Conservation (phyloP, 164 flowering plant species). For the Umbellularia californica region DNA sequence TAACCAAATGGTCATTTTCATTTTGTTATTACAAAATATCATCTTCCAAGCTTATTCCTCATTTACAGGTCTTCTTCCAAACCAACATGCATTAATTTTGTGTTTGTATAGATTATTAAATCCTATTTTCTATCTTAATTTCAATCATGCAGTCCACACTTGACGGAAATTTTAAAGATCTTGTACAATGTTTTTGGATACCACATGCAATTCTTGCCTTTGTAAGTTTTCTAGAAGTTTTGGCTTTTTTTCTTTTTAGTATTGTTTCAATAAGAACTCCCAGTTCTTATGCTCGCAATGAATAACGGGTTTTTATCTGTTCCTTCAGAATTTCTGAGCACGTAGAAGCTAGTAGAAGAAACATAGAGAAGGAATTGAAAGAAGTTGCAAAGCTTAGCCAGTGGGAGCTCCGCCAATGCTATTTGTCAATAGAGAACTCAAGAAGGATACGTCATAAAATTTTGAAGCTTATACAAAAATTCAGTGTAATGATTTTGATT, state of each 20-base stretch:
- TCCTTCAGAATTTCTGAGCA: constrained; percentile 52
- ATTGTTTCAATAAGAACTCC: background rate
- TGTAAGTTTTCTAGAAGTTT: constrained; percentile 41
- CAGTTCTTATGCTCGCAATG: background rate
- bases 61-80: background rate
- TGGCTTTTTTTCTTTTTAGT: background rate
- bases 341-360: constrained; percentile 38
- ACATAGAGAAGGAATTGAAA: constrained; percentile 49
- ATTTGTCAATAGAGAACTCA: constrained; percentile 41
- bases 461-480: constrained; percentile 67
- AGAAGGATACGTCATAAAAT: constrained; percentile 66
- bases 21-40: too few relatives aligned
- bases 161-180: constrained; percentile 43
- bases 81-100: background rate
- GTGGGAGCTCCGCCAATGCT: constrained; percentile 63
- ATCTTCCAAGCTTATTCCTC: too few relatives aligned
- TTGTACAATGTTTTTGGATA: constrained; percentile 77
- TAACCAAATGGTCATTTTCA: too few relatives aligned
- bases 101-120: background rate
- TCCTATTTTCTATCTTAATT: background rate
- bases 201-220: constrained; percentile 71
- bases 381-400: constrained; percentile 57
- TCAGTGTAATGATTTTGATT: constrained; percentile 34
- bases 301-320: constrained; percentile 3
- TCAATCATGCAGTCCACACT: constrained; percentile 39